Percentiles rank a stretch among this genome's conserved stretches.
Evolutionary conservation across 129 eudicot species (phyloP).

Genomic region (Arctium lappa): DNA sequence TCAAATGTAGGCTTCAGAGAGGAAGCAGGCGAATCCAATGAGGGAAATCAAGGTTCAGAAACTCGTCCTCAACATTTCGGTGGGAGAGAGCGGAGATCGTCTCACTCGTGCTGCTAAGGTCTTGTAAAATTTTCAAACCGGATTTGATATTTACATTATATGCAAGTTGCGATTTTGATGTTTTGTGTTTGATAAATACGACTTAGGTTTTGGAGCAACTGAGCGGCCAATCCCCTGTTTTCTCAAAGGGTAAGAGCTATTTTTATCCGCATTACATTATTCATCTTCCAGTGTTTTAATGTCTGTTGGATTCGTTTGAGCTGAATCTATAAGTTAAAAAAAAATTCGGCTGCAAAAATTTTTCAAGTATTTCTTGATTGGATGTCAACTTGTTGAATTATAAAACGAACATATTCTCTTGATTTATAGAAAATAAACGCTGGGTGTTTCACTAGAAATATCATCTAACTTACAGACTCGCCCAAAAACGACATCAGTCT

Average conservation of each 20-base stretch:
- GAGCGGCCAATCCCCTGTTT: constrained; percentile 69
- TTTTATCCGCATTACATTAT: neutral
- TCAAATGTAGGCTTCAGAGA: too few relatives aligned
- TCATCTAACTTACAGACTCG: neutral
- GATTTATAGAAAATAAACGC: too few relatives aligned
- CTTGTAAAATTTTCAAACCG: neutral
- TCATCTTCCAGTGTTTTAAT: neutral
- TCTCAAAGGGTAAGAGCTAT: constrained; percentile 51
- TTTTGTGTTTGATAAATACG: neutral
- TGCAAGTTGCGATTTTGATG: neutral
- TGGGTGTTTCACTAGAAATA: neutral
- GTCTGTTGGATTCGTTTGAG: neutral
- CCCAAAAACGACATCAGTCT: too few relatives aligned
- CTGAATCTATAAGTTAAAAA: neutral
- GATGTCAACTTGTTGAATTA: neutral
- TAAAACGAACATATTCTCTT: neutral
- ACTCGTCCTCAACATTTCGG: constrained; percentile 79
- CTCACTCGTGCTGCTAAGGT: constrained; percentile 73
- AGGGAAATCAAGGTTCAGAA: constrained; percentile 84
- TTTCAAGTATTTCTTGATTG: neutral
- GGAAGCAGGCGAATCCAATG: too few relatives aligned
- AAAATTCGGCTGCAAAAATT: neutral
- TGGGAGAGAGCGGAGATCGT: constrained; percentile 86
- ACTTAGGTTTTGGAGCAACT: constrained; percentile 66
- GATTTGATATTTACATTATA: neutral